Evolutionary conservation across 2,329 filamentous ascomycete genomes (phyloP).

Genomic region (Paecilomyces dactylethromorphus): DNA sequence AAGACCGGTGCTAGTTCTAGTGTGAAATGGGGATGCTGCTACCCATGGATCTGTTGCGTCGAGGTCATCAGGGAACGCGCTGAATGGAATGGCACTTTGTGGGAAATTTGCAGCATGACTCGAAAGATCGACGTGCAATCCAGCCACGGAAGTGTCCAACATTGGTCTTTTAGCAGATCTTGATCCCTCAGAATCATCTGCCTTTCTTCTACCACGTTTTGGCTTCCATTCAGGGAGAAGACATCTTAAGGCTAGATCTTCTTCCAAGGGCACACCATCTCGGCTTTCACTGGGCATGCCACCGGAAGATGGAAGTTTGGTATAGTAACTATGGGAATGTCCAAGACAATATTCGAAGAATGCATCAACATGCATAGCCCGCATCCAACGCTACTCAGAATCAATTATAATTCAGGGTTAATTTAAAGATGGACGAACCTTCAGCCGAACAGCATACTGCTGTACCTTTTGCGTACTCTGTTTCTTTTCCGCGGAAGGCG

Average conservation of each 20-base stretch:
- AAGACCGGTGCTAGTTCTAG: slow-evolving; percentile 10
- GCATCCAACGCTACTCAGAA: slow-evolving; percentile 73
- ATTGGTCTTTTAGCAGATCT: slow-evolving; percentile 53
- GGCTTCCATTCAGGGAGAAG: slow-evolving; percentile 68
- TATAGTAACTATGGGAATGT: slow-evolving; percentile 73
- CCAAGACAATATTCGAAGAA: slow-evolving; percentile 87
- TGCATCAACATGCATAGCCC: slow-evolving; percentile 88
- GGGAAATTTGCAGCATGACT: slow-evolving; percentile 44
- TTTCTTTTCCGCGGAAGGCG: slow-evolving; percentile 71
- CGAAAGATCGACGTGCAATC: slow-evolving; percentile 35
- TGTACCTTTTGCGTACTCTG: slow-evolving; percentile 91
- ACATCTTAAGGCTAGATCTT: slow-evolving; percentile 80
- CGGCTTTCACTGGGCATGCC: slow-evolving; percentile 60
- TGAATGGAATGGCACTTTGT: slow-evolving; percentile 45
- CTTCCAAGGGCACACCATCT: slow-evolving; percentile 77
- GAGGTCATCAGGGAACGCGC: slow-evolving; percentile 50
- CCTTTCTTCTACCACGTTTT: slow-evolving; percentile 55
- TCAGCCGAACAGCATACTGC: slow-evolving; percentile 86
- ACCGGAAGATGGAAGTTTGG: slow-evolving; percentile 60
- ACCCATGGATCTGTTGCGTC: slow-evolving; percentile 38
- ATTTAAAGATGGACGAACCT: slow-evolving; percentile 49
- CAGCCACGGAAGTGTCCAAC: slow-evolving; percentile 48
- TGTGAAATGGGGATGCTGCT: slow-evolving; percentile 36
- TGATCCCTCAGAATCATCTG: slow-evolving; percentile 56
- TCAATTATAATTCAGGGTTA: neutral